phyloP scores from a whole-genome alignment of 345 rosid genomes.

The Eucalyptus fibrosa region DNA sequence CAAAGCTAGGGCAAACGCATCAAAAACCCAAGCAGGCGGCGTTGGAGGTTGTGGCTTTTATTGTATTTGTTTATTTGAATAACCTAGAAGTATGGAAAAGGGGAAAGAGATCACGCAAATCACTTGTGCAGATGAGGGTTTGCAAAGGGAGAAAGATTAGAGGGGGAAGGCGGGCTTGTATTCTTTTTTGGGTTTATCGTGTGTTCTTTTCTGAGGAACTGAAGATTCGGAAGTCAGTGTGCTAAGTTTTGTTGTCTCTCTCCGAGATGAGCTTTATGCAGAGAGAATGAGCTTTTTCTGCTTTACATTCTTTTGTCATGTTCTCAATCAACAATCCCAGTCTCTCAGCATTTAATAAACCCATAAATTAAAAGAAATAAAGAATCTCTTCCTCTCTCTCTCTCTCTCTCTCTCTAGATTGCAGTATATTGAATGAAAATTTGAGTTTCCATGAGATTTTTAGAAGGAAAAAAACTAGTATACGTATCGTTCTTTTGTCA shows the following conservation, averaged over 20 bases:
- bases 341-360: not conserved
- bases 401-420: not conserved
- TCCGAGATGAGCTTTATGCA: conserved; percentile 6
- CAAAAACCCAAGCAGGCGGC: not conserved
- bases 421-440: not conserved
- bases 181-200: not conserved
- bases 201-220: conserved; percentile 1
- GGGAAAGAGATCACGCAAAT: not conserved
- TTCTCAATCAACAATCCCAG: conserved; percentile 4
- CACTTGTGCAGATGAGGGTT: not conserved
- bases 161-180: not conserved
- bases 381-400: not conserved
- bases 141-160: conserved; percentile 9
- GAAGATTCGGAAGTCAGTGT: conserved; percentile 33
- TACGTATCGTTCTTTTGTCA: not conserved
- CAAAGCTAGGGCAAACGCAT: not conserved
- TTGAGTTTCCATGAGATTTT: not conserved
- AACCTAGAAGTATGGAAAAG: not conserved
- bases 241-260: not conserved
- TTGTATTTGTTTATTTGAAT: not conserved
- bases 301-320: not conserved
- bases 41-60: not conserved
- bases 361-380: not conserved
- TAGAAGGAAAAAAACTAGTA: not conserved
- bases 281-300: conserved; percentile 37